Evolutionary conservation across 2,329 filamentous ascomycete species (phyloP), one percentile per base, ranked within the genome.

Genomic region (Ophiosphaerella narmari): DNA sequence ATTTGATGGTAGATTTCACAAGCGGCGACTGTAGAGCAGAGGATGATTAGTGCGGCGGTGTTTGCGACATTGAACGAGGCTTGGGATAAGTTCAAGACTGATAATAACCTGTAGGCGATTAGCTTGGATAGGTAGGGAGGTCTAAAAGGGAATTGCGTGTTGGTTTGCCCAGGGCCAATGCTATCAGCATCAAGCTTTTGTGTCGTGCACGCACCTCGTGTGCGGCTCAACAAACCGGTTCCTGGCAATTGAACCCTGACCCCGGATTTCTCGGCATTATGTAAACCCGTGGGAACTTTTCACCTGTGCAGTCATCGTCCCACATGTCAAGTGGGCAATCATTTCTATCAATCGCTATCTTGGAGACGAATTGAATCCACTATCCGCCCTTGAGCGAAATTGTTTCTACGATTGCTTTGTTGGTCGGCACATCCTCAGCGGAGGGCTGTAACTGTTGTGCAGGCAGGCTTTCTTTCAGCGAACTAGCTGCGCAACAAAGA

Each of bases 21-120:
- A 53, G 76, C 77, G 45, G 85, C 85, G n/a, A 86, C 84, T 2
- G 86, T 83, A 1, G 85, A 87, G 63, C 85, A 87, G 67, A 78
- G 78, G 48, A 87, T 87, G 85, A 84, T 87, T 56, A 84, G 84
- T 57, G 83, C 81, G 23, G 80, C 83, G 2, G 85, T 87, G 2
- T 87, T 87, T 58, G 83, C 81, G 56, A 81, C 82, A 11, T 66
- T 87, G 60, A 87, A 87, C 59, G 85, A 87, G 66, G 84, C 85
- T 7, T 87, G 85, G 85, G 85, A 87, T 63, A 86, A 85, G 66
- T 87, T 87, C 72, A 85, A 84, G 70, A 75, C 75, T 39, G 84
- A 87, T 59, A 87, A 87, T 41, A 63, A 65, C 37, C 40, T 66
- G 8, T 65, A 56, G 41, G n/a, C 39, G 32, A 21, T 2, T 21